These are phyloP conservation scores for Knufia petricola DNA, from an alignment of 2,329 filamentous ascomycete species.

Conservation along the genomic window DNA sequence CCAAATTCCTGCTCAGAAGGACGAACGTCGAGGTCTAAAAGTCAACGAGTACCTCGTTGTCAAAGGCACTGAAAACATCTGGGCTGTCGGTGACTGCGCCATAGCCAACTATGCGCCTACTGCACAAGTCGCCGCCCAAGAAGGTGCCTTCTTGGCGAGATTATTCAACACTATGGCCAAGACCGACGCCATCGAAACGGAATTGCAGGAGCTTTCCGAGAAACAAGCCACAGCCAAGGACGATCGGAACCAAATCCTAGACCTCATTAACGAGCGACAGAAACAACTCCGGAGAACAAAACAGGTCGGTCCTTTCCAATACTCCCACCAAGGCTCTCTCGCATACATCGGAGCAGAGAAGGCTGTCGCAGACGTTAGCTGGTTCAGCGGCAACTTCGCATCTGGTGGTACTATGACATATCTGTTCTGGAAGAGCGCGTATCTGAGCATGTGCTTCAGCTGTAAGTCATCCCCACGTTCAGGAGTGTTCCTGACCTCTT, in stretches of 20 bases:
- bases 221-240: conserved; percentile 59
- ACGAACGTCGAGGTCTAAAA: conserved; percentile 85
- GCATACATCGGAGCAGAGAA: conserved; percentile 98
- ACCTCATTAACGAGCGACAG: conserved; percentile 77
- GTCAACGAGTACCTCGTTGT: conserved; percentile 99
- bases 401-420: conserved; percentile 90
- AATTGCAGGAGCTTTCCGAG: conserved; percentile 60
- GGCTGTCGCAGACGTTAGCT: conserved; percentile 93
- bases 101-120: conserved; percentile 96
- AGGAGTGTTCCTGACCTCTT: conserved; percentile 15
- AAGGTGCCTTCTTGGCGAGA: conserved; percentile 86
- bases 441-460: conserved; percentile 99
- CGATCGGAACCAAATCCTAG: conserved; percentile 48
- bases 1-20: conserved; percentile 87
- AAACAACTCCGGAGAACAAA: conserved; percentile 80
- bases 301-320: conserved; percentile 95
- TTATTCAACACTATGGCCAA: conserved; percentile 99
- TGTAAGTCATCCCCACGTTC: conserved; percentile 52
- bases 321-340: conserved; percentile 92
- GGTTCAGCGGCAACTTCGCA: conserved; percentile 94
- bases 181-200: conserved; percentile 69
- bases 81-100: conserved; percentile 95
- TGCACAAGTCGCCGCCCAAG: conserved; percentile 90
- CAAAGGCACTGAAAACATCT: conserved; percentile 92
- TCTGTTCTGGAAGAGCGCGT: conserved; percentile 96